Conservation (phyloP, 169 alveolate genomes). For the Condylostoma magnum region DNA sequence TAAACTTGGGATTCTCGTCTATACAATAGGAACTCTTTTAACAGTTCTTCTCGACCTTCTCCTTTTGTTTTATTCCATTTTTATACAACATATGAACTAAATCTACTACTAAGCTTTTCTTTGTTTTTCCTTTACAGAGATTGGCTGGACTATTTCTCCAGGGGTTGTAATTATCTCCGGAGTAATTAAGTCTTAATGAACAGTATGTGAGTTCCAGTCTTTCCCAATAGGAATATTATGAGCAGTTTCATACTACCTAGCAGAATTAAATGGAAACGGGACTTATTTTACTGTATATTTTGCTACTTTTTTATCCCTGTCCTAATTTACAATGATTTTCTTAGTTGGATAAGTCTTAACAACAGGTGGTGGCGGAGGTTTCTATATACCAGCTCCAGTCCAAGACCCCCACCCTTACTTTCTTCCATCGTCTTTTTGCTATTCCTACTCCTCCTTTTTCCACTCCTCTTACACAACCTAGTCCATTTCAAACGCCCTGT, state of each 20-base stretch:
- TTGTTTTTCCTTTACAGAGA: not conserved
- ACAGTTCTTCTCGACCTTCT: no score
- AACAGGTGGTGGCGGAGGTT: not conserved
- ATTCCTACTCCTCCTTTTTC: slow-evolving; percentile 28
- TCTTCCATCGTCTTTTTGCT: slow-evolving; percentile 1
- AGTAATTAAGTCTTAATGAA: not conserved
- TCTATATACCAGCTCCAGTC: slow-evolving; percentile 52
- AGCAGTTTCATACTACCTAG: slow-evolving; percentile 45
- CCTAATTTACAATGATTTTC: slow-evolving; percentile 48
- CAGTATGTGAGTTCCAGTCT: slow-evolving; percentile 36
- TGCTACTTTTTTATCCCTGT: slow-evolving; percentile 55
- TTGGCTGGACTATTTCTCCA: slow-evolving; percentile 26
- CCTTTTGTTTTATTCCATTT: no score
- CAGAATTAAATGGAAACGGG: slow-evolving; percentile 54
- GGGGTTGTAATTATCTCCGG: slow-evolving; percentile 16
- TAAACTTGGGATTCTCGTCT: no score
- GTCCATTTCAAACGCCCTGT: not conserved
- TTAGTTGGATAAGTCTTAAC: slow-evolving; percentile 32
- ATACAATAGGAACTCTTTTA: no score
- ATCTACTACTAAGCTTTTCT: not conserved
- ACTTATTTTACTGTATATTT: slow-evolving; percentile 44
- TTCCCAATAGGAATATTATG: slow-evolving; percentile 56
- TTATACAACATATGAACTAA: no score
- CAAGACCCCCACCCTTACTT: slow-evolving; percentile 63
- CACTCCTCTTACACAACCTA: slow-evolving; percentile 15